Conservation (phyloP, 208 protist species). For the Acanthamoeba sp. region DNA sequence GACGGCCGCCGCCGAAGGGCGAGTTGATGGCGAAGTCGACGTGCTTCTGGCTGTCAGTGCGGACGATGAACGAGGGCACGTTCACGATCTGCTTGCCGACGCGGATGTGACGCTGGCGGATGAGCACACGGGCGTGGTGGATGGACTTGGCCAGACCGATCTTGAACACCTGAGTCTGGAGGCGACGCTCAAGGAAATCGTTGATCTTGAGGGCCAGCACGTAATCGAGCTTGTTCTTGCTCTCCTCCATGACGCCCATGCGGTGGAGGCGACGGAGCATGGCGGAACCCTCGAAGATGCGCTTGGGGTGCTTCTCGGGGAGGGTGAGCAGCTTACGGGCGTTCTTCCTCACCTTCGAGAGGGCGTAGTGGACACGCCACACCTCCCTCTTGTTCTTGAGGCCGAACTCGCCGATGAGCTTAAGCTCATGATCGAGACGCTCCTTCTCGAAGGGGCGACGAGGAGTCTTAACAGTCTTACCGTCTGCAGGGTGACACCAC, state of each 20-base stretch:
- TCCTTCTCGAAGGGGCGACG: slow-evolving; percentile 99
- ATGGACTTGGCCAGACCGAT: slow-evolving; percentile 99
- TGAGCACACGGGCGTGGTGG: slow-evolving; percentile 99
- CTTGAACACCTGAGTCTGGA: slow-evolving; percentile 99
- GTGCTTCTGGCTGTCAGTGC: slow-evolving; percentile 98
- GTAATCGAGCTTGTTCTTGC: slow-evolving; percentile 99
- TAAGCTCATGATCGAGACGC: slow-evolving; percentile 99
- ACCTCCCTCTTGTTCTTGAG: slow-evolving; percentile 99
- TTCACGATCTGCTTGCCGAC: slow-evolving; percentile 99
- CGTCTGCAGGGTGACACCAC: slow-evolving; percentile 85
- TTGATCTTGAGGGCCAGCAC: slow-evolving; percentile 99
- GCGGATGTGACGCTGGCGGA: slow-evolving; percentile 99
- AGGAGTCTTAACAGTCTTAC: slow-evolving; percentile 97
- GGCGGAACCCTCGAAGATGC: slow-evolving; percentile 93
- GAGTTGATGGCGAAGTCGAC: slow-evolving; percentile 98
- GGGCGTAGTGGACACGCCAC: slow-evolving; percentile 98
- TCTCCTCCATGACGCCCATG: slow-evolving; percentile 98
- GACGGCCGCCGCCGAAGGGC: slow-evolving; percentile 96
- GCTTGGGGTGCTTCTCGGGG: slow-evolving; percentile 96
- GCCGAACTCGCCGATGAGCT: slow-evolving; percentile 98
- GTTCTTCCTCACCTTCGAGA: slow-evolving; percentile 99
- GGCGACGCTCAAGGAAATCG: slow-evolving; percentile 99
- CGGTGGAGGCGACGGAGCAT: slow-evolving; percentile 99
- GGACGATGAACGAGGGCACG: slow-evolving; percentile 99
- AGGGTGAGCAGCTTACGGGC: slow-evolving; percentile 99